These are phyloP conservation scores for Nemania diffusa DNA, from an alignment of 2,329 filamentous ascomycete species.

Conservation along the genomic window DNA sequence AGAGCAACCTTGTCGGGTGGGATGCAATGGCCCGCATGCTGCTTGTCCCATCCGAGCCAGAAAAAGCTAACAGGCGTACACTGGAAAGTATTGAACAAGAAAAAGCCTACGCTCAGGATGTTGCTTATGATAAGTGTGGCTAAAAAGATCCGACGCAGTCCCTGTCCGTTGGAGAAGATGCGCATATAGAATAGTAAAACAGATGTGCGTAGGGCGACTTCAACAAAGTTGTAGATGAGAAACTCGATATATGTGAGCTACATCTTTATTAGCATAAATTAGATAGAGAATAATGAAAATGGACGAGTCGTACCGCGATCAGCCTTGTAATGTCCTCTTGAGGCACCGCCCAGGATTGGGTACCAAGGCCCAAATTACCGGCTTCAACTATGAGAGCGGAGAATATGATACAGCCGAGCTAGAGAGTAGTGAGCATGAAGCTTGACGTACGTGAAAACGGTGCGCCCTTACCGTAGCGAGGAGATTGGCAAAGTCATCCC, in stretches of 20 bases:
- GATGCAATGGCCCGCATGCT: constrained; percentile 59
- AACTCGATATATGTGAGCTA: constrained; percentile 23
- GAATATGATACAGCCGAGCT: not conserved
- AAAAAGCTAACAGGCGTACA: constrained; percentile 62
- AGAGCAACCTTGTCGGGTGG: constrained; percentile 49
- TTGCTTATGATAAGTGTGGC: constrained; percentile 51
- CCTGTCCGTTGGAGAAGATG: not conserved
- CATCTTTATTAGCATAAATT: too few species aligned
- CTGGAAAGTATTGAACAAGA: constrained; percentile 59
- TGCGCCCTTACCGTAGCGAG: not conserved
- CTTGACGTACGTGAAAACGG: too few species aligned
- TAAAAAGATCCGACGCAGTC: constrained; percentile 61
- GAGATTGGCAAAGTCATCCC: constrained; percentile 9
- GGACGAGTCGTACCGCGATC: constrained; percentile 56
- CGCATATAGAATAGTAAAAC: constrained; percentile 62
- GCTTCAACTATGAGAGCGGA: too few species aligned
- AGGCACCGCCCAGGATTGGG: constrained; percentile 61
- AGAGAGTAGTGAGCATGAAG: not conserved
- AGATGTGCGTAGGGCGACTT: constrained; percentile 49
- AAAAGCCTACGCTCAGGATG: constrained; percentile 57
- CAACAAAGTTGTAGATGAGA: constrained; percentile 1
- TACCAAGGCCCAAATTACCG: constrained; percentile 54
- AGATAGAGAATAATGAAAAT: constrained; percentile 36
- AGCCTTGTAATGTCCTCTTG: constrained; percentile 53
- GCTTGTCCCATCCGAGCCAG: constrained; percentile 64